Percentiles rank a stretch among this genome's conserved stretches.
These are phyloP conservation scores for Trifolium pratense DNA, from an alignment of 306 rosid species.

Conservation along the genomic window DNA sequence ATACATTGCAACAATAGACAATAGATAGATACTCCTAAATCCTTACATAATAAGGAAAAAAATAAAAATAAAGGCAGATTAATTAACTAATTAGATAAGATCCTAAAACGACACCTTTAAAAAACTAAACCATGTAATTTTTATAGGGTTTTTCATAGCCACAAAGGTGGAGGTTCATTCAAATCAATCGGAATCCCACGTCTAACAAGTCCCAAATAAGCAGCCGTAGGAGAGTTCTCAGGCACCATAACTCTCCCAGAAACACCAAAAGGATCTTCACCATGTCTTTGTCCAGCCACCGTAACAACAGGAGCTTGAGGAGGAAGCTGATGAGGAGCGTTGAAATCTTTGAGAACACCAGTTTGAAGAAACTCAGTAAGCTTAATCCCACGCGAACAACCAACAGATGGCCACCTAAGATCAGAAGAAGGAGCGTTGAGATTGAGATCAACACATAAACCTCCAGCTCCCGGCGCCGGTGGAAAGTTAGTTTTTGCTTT, in stretches of 20 bases:
- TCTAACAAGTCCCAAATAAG: constrained; percentile 68
- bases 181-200: constrained; percentile 88
- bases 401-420: constrained; percentile 48
- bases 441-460: constrained; percentile 70
- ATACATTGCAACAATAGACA: constrained; percentile 15
- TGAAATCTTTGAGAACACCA: constrained; percentile 50
- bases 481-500: constrained; percentile 95
- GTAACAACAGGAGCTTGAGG: not conserved
- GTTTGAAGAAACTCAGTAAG: constrained; percentile 70
- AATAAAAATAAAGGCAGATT: not conserved
- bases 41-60: not conserved
- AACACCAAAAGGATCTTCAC: not conserved
- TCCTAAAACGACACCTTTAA: constrained; percentile 25
- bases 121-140: not conserved
- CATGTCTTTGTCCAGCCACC: not conserved
- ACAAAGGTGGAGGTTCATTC: constrained; percentile 93
- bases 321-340: constrained; percentile 19
- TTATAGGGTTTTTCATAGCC: constrained; percentile 55
- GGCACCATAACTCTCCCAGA: not conserved
- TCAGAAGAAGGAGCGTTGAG: constrained; percentile 62
- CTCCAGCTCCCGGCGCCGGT: constrained; percentile 45
- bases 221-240: constrained; percentile 52
- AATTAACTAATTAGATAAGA: not conserved
- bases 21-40: not conserved
- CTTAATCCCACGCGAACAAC: constrained; percentile 54